Evolutionary conservation across 1,139 yeast species (phyloP).

Genomic region (Waltiozyma solani): DNA sequence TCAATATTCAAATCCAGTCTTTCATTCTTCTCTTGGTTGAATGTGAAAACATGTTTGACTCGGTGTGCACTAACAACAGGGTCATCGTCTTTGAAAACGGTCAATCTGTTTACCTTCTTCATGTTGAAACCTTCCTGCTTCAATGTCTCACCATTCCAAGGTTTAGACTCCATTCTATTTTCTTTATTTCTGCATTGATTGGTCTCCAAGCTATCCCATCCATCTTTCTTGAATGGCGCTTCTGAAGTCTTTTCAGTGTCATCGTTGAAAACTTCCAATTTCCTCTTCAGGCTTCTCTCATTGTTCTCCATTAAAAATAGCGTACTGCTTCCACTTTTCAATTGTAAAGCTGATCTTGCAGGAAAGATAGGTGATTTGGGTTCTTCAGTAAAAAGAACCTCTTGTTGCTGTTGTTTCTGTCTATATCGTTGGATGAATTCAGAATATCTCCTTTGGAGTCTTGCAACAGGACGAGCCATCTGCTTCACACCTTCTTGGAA

Average conservation of each 20-base stretch:
- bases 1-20: constrained; percentile 52
- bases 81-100: constrained; percentile 34
- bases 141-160: constrained; percentile 60
- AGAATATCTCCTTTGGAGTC: constrained; percentile 41
- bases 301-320: constrained; percentile 16
- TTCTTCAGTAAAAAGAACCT: constrained; percentile 19
- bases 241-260: constrained; percentile 5
- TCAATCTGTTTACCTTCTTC: constrained; percentile 20
- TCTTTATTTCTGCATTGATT: constrained; percentile 51
- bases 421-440: constrained; percentile 35
- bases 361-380: constrained; percentile 23
- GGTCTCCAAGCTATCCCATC: constrained; percentile 45
- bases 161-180: constrained; percentile 44
- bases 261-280: constrained; percentile 16
- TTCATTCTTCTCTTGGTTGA: constrained; percentile 56
- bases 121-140: constrained; percentile 24
- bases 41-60: too few species aligned
- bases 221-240: constrained; percentile 8
- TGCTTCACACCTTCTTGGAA: constrained; percentile 49
- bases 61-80: constrained; percentile 31
- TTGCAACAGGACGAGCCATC: constrained; percentile 52
- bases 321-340: constrained; percentile 15
- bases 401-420: constrained; percentile 4
- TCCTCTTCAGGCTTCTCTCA: constrained; percentile 5
- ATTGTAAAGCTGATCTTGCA: constrained; percentile 14